phyloP scores from a whole-genome alignment of 192 early-diverging fungal genomes.

The Coemansia sp. region DNA sequence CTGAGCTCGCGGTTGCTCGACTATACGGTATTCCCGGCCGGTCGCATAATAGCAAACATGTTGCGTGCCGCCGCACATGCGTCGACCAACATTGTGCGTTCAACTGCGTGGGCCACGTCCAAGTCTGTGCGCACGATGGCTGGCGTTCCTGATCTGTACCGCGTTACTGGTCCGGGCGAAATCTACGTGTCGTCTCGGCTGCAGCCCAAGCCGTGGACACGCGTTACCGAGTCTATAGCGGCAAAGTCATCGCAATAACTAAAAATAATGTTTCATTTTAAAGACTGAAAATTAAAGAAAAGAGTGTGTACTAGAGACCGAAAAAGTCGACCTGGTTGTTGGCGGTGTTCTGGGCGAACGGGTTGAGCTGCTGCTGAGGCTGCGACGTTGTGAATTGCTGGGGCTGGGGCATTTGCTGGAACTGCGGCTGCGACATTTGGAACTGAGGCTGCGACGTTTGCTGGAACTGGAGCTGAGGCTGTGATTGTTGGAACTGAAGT shows the following conservation, averaged over 20 bases:
- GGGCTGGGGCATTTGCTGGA: slow-evolving; percentile 23
- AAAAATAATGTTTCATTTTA: background rate
- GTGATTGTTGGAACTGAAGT: slow-evolving; percentile 10
- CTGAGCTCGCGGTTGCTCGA: slow-evolving; percentile 4
- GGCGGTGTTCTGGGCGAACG: slow-evolving; percentile 30
- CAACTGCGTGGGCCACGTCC: slow-evolving; percentile 28
- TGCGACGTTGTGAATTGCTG: slow-evolving; percentile 19
- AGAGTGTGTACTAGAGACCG: slow-evolving; percentile 23
- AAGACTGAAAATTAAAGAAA: background rate
- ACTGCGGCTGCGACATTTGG: slow-evolving; percentile 18
- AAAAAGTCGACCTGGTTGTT: slow-evolving; percentile 42
- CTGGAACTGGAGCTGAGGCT: slow-evolving; percentile 35
- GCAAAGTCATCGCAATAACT: slow-evolving; percentile 26
- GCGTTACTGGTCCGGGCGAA: slow-evolving; percentile 43
- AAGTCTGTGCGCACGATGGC: slow-evolving; percentile 37
- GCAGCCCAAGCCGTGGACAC: slow-evolving; percentile 44
- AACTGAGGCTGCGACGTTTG: slow-evolving; percentile 5
- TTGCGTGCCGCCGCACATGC: slow-evolving; percentile 10
- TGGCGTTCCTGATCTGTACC: slow-evolving; percentile 52
- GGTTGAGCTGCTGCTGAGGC: slow-evolving; percentile 45
- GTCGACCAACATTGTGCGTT: slow-evolving; percentile 19
- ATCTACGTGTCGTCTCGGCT: slow-evolving; percentile 47
- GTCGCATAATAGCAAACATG: slow-evolving; percentile 10
- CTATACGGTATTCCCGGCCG: slow-evolving; percentile 9
- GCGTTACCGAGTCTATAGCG: slow-evolving; percentile 24